Evolutionary conservation across 306 rosid genomes (phyloP).

Genomic region (Arachis stenosperma): DNA sequence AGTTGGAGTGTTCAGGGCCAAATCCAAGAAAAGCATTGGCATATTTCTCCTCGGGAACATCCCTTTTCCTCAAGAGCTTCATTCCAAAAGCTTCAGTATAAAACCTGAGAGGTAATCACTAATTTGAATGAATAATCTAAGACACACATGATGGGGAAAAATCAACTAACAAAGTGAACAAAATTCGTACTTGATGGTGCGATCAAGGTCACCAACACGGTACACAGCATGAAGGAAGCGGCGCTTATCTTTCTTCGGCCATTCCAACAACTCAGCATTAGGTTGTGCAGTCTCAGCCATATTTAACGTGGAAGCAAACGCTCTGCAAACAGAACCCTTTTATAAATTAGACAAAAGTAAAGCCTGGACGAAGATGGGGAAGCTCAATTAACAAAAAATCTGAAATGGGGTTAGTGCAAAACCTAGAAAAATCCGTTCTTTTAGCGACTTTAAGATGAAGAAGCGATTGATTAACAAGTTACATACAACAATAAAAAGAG

Average conservation of each 20-base stretch:
- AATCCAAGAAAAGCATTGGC: constrained; percentile 91
- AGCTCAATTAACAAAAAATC: too few relatives aligned
- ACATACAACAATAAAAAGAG: not conserved
- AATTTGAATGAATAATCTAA: constrained; percentile 21
- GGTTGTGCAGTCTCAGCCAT: constrained; percentile 83
- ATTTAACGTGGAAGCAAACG: constrained; percentile 19
- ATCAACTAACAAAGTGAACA: not conserved
- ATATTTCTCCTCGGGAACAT: constrained; percentile 86
- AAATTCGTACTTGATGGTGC: constrained; percentile 78
- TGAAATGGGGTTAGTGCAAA: too few relatives aligned
- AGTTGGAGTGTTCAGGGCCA: constrained; percentile 78
- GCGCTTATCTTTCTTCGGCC: constrained; percentile 87
- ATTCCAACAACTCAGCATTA: constrained; percentile 72
- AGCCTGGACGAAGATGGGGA: too few relatives aligned
- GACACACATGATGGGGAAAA: constrained; percentile 12
- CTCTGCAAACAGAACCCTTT: constrained; percentile 23
- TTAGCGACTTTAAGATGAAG: too few relatives aligned
- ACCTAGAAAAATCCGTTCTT: too few relatives aligned
- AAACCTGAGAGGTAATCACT: constrained; percentile 54
- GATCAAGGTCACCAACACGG: constrained; percentile 97
- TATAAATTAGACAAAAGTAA: too few relatives aligned
- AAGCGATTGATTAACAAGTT: too few relatives aligned
- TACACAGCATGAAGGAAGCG: constrained; percentile 90
- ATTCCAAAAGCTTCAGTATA: constrained; percentile 88
- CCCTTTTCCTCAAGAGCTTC: constrained; percentile 84